phyloP scores from a whole-genome alignment of 2,329 filamentous ascomycete genomes.

The Fusarium mundagurra region DNA sequence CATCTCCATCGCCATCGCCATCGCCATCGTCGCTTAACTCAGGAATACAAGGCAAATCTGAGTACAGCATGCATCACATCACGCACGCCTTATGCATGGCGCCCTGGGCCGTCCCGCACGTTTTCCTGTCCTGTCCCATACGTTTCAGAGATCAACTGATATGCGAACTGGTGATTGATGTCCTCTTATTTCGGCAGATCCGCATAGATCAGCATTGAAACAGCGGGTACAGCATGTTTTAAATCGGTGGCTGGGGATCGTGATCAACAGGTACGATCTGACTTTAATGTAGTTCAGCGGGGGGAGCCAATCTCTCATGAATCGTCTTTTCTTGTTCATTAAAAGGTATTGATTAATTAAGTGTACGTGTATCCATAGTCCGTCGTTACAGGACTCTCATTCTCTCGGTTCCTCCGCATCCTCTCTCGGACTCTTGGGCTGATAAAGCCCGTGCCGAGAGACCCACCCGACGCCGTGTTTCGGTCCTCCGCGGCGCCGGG shows the following conservation, averaged over 20 bases:
- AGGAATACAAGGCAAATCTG: slow-evolving; percentile 23
- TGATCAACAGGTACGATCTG: slow-evolving; percentile 36
- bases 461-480: slow-evolving; percentile 17
- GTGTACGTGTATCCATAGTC: slow-evolving; percentile 9
- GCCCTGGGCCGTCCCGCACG: slow-evolving; percentile 23
- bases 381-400: slow-evolving; percentile 12
- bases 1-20: not conserved
- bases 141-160: slow-evolving; percentile 14
- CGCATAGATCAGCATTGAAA: not conserved
- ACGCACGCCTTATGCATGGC: slow-evolving; percentile 4
- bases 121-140: not conserved
- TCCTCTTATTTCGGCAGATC: slow-evolving; percentile 12
- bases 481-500: slow-evolving; percentile 10
- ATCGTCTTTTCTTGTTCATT: not conserved
- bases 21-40: slow-evolving; percentile 3
- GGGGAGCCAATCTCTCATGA: not conserved
- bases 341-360: not conserved
- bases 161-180: not conserved
- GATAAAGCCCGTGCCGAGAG: slow-evolving; percentile 8
- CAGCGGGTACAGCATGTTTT: not conserved
- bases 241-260: slow-evolving; percentile 18
- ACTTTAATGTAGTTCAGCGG: accelerated
- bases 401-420: slow-evolving; percentile 8
- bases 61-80: slow-evolving; percentile 2
- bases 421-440: not conserved